Evolutionary conservation across 441 rosid species (phyloP).

Genomic region (Gossypium aridum): DNA sequence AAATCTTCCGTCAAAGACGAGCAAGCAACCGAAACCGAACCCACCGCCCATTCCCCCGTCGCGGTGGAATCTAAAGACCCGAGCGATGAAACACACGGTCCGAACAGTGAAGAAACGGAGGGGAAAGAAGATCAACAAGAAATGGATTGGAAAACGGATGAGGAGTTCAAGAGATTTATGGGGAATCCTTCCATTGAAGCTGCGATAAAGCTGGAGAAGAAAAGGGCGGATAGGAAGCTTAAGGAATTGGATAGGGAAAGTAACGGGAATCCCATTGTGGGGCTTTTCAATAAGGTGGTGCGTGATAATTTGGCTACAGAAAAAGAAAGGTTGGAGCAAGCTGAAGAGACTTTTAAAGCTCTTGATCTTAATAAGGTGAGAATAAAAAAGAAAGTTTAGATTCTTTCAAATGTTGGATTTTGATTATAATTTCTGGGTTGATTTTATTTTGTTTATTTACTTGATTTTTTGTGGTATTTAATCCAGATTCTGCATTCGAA

Average conservation of each 20-base stretch:
- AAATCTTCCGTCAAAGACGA: constrained; percentile 39
- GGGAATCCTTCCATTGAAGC: constrained; percentile 94
- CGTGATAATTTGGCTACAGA: constrained; percentile 62
- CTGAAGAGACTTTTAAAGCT: constrained; percentile 72
- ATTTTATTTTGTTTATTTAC: neutral
- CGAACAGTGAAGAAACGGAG: constrained; percentile 19
- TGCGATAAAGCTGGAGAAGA: constrained; percentile 90
- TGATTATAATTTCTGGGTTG: neutral
- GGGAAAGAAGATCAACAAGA: constrained; percentile 58
- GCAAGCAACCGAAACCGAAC: constrained; percentile 35
- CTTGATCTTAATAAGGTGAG: constrained; percentile 89
- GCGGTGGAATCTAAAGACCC: constrained; percentile 36
- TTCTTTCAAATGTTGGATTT: neutral
- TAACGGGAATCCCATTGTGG: constrained; percentile 45
- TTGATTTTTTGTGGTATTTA: neutral
- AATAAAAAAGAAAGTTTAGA: too few relatives aligned
- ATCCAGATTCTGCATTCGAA: neutral
- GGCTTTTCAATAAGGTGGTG: constrained; percentile 44
- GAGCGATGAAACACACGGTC: constrained; percentile 13
- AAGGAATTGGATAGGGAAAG: constrained; percentile 68
- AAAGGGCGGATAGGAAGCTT: constrained; percentile 83
- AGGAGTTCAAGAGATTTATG: constrained; percentile 93
- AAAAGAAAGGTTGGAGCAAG: constrained; percentile 76
- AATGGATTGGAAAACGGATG: constrained; percentile 81
- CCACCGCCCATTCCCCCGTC: constrained; percentile 27